phyloP scores from a whole-genome alignment of 495 filamentous ascomycete genomes.

The Aspergillus sclerotiicarbonarius region DNA sequence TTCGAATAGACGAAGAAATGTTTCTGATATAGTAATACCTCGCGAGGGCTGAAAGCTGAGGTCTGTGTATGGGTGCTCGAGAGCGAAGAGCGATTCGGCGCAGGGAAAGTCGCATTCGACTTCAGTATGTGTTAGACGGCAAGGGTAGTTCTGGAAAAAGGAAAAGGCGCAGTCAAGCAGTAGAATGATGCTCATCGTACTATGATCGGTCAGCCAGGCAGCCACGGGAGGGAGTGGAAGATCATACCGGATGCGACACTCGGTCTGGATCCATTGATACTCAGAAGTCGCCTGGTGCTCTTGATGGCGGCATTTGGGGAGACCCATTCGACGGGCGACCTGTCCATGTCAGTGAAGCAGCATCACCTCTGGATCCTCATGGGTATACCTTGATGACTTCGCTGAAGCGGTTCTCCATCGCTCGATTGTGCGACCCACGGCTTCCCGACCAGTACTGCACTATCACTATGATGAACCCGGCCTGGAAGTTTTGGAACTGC shows the following conservation, averaged over 20 bases:
- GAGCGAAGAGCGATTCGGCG: constrained; percentile 35
- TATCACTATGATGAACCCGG: constrained; percentile 40
- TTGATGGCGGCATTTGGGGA: constrained; percentile 34
- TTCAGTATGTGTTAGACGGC: constrained; percentile 37
- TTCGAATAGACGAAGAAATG: constrained; percentile 39
- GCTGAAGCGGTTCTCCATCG: constrained; percentile 46
- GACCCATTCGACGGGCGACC: constrained; percentile 38
- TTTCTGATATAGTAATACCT: constrained; percentile 28
- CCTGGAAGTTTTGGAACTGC: constrained; percentile 45
- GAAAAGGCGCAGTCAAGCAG: constrained; percentile 46
- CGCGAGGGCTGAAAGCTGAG: constrained; percentile 37
- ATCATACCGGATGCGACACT: constrained; percentile 43
- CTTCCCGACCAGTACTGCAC: constrained; percentile 50
- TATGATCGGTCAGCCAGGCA: constrained; percentile 21
- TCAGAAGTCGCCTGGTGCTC: constrained; percentile 31
- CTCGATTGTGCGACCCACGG: constrained; percentile 37
- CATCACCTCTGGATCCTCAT: background rate
- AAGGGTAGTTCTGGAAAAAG: constrained; percentile 47
- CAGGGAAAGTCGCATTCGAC: constrained; percentile 43
- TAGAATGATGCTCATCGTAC: constrained; percentile 38
- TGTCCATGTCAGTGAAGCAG: constrained; percentile 14
- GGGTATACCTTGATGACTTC: constrained; percentile 39
- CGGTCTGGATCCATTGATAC: constrained; percentile 43
- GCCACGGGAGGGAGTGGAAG: background rate
- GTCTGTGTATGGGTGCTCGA: constrained; percentile 40